A percentile compares a stretch with the other conserved stretches of the same genome.
Conservation (phyloP, 2,329 filamentous ascomycete species). For the Botrytis fabae region DNA sequence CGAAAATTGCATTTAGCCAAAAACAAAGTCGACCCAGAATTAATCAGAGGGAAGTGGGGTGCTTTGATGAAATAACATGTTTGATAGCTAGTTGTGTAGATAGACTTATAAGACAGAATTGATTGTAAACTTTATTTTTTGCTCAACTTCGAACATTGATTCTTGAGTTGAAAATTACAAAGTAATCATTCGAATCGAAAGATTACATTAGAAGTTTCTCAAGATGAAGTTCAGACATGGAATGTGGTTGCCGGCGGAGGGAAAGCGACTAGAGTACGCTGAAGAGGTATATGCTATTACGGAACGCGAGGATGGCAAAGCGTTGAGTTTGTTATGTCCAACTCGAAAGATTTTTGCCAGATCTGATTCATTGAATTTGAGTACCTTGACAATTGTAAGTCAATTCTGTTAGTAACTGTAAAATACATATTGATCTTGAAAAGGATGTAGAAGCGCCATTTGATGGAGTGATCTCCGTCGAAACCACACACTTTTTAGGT, state of each 20-base stretch:
- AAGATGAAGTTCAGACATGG: slow-evolving; percentile 63
- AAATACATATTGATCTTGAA: slow-evolving; percentile 19
- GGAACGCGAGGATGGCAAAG: slow-evolving; percentile 46
- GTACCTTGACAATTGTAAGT: slow-evolving; percentile 53
- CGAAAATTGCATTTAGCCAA: slow-evolving; percentile 20
- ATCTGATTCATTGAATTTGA: slow-evolving; percentile 57
- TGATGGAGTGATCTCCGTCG: slow-evolving; percentile 60
- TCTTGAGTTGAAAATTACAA: background rate
- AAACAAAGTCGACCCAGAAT: background rate
- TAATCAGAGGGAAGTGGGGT: slow-evolving; percentile 5
- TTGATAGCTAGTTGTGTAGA: background rate
- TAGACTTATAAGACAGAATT: background rate
- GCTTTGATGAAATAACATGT: background rate
- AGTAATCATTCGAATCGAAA: background rate
- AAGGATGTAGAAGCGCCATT: slow-evolving; percentile 57
- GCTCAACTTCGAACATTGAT: background rate
- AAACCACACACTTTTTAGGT: slow-evolving; percentile 59
- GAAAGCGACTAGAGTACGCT: slow-evolving; percentile 62
- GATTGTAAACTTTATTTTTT: background rate
- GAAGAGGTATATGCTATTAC: slow-evolving; percentile 61
- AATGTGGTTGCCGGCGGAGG: slow-evolving; percentile 67
- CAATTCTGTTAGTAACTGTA: background rate
- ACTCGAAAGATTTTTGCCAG: slow-evolving; percentile 55
- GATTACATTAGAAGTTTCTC: background rate
- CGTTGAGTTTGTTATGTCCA: slow-evolving; percentile 57